Percentiles rank a stretch among this genome's conserved stretches.
Conservation (phyloP, 192 early-diverging fungal genomes). For the Rhizoclosmatium sp. region DNA sequence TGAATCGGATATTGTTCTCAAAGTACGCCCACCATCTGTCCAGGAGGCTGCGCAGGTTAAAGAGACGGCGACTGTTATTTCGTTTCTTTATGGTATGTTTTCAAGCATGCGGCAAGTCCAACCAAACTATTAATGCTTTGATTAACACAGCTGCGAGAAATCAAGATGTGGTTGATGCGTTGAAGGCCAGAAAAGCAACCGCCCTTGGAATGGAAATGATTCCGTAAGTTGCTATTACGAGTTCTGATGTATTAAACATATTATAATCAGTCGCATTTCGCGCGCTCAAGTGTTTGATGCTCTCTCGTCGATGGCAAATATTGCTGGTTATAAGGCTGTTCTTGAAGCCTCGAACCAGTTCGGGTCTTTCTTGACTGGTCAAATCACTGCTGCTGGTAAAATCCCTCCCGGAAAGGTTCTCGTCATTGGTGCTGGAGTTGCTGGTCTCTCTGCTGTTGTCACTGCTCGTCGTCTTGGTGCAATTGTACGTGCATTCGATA, state of each 20-base stretch:
- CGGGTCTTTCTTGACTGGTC: constrained; percentile 46
- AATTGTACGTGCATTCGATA: constrained; percentile 50
- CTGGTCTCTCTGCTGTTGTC: constrained; percentile 45
- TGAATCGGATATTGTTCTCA: constrained; percentile 39
- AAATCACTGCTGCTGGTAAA: constrained; percentile 53
- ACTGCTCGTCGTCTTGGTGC: constrained; percentile 47
- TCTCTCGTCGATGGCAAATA: constrained; percentile 50
- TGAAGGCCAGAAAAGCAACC: constrained; percentile 6
- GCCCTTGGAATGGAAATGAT: constrained; percentile 43
- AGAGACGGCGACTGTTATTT: constrained; percentile 31
- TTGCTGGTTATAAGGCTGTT: constrained; percentile 49
- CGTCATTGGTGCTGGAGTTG: constrained; percentile 50
- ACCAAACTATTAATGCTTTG: no score
- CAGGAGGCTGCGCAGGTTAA: constrained; percentile 32
- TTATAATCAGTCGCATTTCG: constrained; percentile 35
- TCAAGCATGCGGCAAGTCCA: neutral
- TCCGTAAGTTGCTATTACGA: neutral
- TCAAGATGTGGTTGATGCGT: constrained; percentile 17
- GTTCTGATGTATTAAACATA: neutral
- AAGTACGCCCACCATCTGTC: constrained; percentile 37
- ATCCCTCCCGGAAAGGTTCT: constrained; percentile 47
- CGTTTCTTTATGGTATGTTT: constrained; percentile 33
- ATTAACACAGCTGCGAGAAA: constrained; percentile 23
- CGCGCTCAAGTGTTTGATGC: constrained; percentile 49
- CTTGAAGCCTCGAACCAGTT: constrained; percentile 47